Evolutionary conservation across 441 rosid species (phyloP), one percentile per base, ranked within the genome.

Genomic region (Dalechampia spathulata): DNA sequence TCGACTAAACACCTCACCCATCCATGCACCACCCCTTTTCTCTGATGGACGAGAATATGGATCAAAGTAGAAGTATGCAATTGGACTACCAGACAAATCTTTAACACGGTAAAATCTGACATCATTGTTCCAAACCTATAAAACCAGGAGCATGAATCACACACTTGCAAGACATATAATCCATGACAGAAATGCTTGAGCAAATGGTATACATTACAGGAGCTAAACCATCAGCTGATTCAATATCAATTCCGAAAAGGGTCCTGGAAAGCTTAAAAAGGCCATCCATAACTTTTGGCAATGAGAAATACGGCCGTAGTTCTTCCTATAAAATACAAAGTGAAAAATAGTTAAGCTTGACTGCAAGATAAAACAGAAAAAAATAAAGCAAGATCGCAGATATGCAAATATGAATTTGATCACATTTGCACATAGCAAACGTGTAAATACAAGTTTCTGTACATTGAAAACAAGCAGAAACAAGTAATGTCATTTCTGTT

Each of bases 11-110:
- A 91, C 98, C 67, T 88, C 98, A 70, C 72, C 83, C 96, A 88
- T 83, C 96, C 98, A 91, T 52, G 98, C 98, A 48, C 96, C 96
- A 26, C 83, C 95, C 59, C 64, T 71, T 73, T 92, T 92, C 64
- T 92, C 94, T 22, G 96, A 81, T 26, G 98, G 96, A 56, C 98
- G 95, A 59, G 96, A 83, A 69, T 83, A 87, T 45, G 98, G 96
- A 77, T 91, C 98, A 67, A 91, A 91, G 72, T 91, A 87, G 68
- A 91, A 87, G 72, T 91, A 87, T 3, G 98, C 93, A 49, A 74
- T 60, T 34, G 95, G 86, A 59, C 67, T 75, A 23, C 98, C 89
- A 51, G 84, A 80, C 59, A 87, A 75, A 65, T 91, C 96, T 60
- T 86, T 87, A 50, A 91, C 80, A 27, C 78, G 9, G 71, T 82